Conservation (phyloP, 345 rosid species). For the Noccaea bulbosa region DNA sequence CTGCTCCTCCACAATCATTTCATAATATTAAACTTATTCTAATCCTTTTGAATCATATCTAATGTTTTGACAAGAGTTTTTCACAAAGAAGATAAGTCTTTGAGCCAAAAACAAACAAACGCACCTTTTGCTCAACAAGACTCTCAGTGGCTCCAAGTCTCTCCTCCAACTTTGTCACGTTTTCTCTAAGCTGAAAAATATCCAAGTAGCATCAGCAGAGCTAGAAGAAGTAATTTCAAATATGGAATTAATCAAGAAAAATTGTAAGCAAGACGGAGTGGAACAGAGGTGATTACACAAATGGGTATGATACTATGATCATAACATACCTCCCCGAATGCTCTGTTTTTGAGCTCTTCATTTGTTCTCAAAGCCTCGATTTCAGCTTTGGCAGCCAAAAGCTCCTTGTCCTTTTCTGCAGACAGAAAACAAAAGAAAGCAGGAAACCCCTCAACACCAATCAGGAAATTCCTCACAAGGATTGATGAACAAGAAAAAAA, state of each 20-base stretch:
- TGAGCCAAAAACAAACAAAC: neutral
- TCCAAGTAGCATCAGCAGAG: slow-evolving; percentile 21
- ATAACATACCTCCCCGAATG: slow-evolving; percentile 60
- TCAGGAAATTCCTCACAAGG: slow-evolving; percentile 6
- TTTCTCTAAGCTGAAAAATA: slow-evolving; percentile 60
- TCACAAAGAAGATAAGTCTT: neutral
- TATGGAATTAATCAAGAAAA: slow-evolving; percentile 17
- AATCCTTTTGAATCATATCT: neutral
- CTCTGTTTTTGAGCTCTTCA: slow-evolving; percentile 73
- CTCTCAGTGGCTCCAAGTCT: slow-evolving; percentile 57
- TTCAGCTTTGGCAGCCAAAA: slow-evolving; percentile 60
- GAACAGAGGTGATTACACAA: neutral
- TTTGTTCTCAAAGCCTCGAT: slow-evolving; percentile 67
- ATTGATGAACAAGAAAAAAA: neutral
- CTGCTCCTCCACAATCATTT: slow-evolving; percentile 46
- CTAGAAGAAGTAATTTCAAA: neutral
- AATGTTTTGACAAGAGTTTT: slow-evolving; percentile 19
- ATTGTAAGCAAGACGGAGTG: slow-evolving; percentile 3
- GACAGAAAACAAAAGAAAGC: slow-evolving; percentile 4
- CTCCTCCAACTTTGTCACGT: slow-evolving; percentile 56
- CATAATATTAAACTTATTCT: slow-evolving; percentile 4
- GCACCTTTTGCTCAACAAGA: slow-evolving; percentile 72
- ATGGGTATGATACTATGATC: too few species aligned
- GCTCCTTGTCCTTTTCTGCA: slow-evolving; percentile 69
- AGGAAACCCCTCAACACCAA: too few species aligned